Evolutionary conservation across 2,329 filamentous ascomycete species (phyloP).

Genomic region (Nakataea oryzae): DNA sequence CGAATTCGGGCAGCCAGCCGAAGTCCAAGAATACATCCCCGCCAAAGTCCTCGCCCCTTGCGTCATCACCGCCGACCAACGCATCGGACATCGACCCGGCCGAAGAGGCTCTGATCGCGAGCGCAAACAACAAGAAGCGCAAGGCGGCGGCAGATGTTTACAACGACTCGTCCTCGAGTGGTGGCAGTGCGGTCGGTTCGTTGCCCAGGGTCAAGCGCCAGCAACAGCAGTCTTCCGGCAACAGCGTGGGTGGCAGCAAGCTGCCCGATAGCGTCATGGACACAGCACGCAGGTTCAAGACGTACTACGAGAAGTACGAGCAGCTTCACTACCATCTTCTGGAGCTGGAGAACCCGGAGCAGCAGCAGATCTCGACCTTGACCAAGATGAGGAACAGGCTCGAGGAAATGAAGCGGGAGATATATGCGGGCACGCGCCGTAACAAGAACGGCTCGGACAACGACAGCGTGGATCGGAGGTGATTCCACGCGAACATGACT

Average conservation of each 20-base stretch:
- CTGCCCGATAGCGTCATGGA: constrained; percentile 37
- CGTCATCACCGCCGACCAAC: constrained; percentile 56
- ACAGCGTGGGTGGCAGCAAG: constrained; percentile 15
- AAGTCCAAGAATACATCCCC: constrained; percentile 47
- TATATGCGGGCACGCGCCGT: constrained; percentile 30
- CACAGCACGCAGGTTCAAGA: constrained; percentile 45
- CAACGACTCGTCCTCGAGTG: constrained; percentile 3
- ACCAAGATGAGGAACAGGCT: constrained; percentile 44
- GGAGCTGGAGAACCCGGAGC: constrained; percentile 36
- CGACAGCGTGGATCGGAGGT: neutral
- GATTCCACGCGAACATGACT: neutral
- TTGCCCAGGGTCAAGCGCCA: constrained; percentile 17
- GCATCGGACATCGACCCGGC: constrained; percentile 47
- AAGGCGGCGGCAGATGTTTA: constrained; percentile 10
- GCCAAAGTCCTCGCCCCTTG: constrained; percentile 52
- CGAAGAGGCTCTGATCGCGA: constrained; percentile 10
- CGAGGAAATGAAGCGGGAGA: constrained; percentile 47
- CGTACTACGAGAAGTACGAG: constrained; percentile 45
- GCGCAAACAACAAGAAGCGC: constrained; percentile 10
- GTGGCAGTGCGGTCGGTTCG: neutral
- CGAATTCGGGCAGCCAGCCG: constrained; percentile 18
- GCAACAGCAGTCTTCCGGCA: constrained; percentile 15
- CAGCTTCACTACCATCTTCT: constrained; percentile 44
- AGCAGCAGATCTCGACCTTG: constrained; percentile 38
- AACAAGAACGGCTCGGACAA: neutral